These are phyloP conservation scores for Verticillium longisporum DNA, from an alignment of 2,329 filamentous ascomycete genomes.

Conservation along the genomic window DNA sequence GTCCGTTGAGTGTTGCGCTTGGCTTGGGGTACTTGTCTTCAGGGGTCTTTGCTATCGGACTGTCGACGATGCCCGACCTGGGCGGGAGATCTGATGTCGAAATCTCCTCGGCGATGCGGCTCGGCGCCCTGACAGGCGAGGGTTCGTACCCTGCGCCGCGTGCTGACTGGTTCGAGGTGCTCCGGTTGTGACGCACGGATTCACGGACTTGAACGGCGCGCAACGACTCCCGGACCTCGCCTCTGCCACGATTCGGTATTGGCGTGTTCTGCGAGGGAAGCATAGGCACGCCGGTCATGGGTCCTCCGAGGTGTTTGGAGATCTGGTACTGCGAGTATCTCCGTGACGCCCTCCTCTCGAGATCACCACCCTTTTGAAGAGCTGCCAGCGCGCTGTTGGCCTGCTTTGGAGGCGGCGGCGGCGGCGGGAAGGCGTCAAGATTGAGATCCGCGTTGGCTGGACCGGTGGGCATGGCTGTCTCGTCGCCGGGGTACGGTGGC, in stretches of 20 bases:
- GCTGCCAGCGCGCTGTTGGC: slow-evolving; percentile 87
- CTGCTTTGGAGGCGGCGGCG: slow-evolving; percentile 59
- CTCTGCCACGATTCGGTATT: slow-evolving; percentile 74
- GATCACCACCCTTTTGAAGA: slow-evolving; percentile 82
- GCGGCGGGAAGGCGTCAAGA: slow-evolving; percentile 63
- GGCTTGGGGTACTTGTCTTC: slow-evolving; percentile 51
- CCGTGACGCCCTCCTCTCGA: slow-evolving; percentile 86
- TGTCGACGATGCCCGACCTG: slow-evolving; percentile 11
- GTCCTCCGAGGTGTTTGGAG: slow-evolving; percentile 80
- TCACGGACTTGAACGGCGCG: slow-evolving; percentile 55
- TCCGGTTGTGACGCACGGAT: slow-evolving; percentile 40
- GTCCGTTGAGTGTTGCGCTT: slow-evolving; percentile 54
- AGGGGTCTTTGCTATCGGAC: slow-evolving; percentile 13
- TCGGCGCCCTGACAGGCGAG: slow-evolving; percentile 54
- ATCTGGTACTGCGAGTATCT: slow-evolving; percentile 97
- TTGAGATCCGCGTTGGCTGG: slow-evolving; percentile 34
- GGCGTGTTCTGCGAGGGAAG: slow-evolving; percentile 78
- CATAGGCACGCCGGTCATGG: slow-evolving; percentile 76
- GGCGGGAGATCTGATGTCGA: slow-evolving; percentile 8
- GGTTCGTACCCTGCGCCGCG: slow-evolving; percentile 37
- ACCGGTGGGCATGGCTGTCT: slow-evolving; percentile 39
- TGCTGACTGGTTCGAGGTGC: slow-evolving; percentile 36
- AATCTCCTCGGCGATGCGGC: slow-evolving; percentile 56
- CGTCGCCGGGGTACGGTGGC: slow-evolving; percentile 62
- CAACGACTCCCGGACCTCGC: slow-evolving; percentile 77